These are phyloP conservation scores for Cercospora berteroae DNA, from an alignment of 2,329 filamentous ascomycete species.

Conservation along the genomic window DNA sequence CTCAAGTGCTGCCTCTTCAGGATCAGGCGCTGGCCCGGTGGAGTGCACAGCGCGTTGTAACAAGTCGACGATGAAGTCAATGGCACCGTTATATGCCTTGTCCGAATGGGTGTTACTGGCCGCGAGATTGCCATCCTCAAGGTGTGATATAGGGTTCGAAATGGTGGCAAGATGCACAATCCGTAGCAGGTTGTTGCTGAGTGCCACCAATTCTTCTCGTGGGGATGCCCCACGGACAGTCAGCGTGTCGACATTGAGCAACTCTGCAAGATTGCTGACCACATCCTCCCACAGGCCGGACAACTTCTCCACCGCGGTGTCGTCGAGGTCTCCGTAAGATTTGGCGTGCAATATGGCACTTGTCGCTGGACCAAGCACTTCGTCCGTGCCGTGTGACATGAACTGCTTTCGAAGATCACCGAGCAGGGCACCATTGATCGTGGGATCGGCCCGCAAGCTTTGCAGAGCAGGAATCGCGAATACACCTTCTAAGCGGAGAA, in stretches of 20 bases:
- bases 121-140: slow-evolving; percentile 60
- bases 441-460: slow-evolving; percentile 81
- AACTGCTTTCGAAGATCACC: slow-evolving; percentile 95
- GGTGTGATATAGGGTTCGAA: slow-evolving; percentile 69
- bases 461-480: slow-evolving; percentile 86
- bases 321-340: slow-evolving; percentile 82
- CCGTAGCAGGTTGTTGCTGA: slow-evolving; percentile 37
- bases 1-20: slow-evolving; percentile 72
- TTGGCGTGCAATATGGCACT: slow-evolving; percentile 80
- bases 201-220: slow-evolving; percentile 40
- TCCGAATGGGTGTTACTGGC: slow-evolving; percentile 29
- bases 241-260: slow-evolving; percentile 68
- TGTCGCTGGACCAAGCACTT: slow-evolving; percentile 79
- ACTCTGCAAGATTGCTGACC: slow-evolving; percentile 67
- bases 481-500: slow-evolving; percentile 80
- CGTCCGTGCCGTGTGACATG: slow-evolving; percentile 82
- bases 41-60: slow-evolving; percentile 69
- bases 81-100: slow-evolving; percentile 43
- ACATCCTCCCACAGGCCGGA: slow-evolving; percentile 83
- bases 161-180: slow-evolving; percentile 33
- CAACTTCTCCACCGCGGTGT: slow-evolving; percentile 77
- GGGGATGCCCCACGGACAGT: slow-evolving; percentile 65
- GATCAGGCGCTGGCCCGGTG: slow-evolving; percentile 57
- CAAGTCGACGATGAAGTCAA: slow-evolving; percentile 70
- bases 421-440: slow-evolving; percentile 74